Percentiles rank a stretch among this genome's conserved stretches.
phyloP scores from a whole-genome alignment of 257 asterid species.

The Scutellaria minor region DNA sequence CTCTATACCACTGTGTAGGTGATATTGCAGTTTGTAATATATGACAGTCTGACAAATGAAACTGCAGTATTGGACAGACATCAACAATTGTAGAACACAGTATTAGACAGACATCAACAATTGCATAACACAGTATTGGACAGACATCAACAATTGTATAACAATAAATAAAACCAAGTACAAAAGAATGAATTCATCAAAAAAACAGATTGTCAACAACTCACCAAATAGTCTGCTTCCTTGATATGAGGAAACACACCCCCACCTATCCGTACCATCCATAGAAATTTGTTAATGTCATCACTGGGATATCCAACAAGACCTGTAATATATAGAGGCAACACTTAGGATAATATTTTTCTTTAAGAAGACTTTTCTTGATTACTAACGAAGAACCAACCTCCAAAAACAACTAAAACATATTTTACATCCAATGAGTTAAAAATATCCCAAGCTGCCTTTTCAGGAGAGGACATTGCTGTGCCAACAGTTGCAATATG shows the following conservation, averaged over 20 bases:
- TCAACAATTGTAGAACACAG: slow-evolving; percentile 9
- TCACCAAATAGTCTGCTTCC: slow-evolving; percentile 97
- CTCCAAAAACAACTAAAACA: slow-evolving; percentile 99
- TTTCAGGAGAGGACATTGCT: slow-evolving; percentile 99
- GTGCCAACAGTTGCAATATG: slow-evolving; percentile 99
- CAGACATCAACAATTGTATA: slow-evolving; percentile 10
- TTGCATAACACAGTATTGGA: background rate
- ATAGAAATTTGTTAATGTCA: slow-evolving; percentile 94
- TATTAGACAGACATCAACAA: background rate
- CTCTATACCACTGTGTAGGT: no score
- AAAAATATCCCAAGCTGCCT: slow-evolving; percentile 97
- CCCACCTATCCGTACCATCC: slow-evolving; percentile 99
- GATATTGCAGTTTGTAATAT: no score
- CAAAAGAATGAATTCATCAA: background rate
- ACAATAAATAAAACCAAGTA: slow-evolving; percentile 12
- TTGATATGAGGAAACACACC: slow-evolving; percentile 98
- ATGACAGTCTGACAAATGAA: background rate
- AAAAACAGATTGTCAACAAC: slow-evolving; percentile 35
- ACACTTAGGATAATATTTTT: slow-evolving; percentile 32
- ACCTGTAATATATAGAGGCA: slow-evolving; percentile 57
- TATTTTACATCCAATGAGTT: slow-evolving; percentile 96
- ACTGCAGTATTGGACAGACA: background rate
- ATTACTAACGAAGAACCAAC: slow-evolving; percentile 50
- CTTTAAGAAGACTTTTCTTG: background rate
- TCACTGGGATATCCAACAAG: slow-evolving; percentile 99